Evolutionary conservation across 2,329 filamentous ascomycete genomes (phyloP).

Genomic region (Penicillium paneum): DNA sequence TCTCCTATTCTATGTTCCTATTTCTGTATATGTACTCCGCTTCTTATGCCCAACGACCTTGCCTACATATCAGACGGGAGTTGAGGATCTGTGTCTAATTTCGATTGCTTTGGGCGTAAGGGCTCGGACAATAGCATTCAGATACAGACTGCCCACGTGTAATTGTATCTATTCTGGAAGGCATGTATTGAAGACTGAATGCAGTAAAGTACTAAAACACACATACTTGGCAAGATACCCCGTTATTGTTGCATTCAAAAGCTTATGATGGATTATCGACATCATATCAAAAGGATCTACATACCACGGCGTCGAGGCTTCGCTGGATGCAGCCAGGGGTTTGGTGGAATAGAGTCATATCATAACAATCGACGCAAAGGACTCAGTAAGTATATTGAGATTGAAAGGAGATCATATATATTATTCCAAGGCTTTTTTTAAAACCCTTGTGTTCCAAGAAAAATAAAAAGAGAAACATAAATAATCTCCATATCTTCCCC

Average conservation of each 20-base stretch:
- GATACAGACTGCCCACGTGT: background rate
- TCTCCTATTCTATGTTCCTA: background rate
- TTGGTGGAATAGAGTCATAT: background rate
- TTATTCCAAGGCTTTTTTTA: background rate
- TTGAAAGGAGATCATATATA: background rate
- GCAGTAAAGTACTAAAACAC: background rate
- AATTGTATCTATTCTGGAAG: background rate
- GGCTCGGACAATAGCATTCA: background rate
- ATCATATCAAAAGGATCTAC: constrained; percentile 24
- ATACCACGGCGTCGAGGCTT: constrained; percentile 15
- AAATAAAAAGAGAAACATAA: background rate
- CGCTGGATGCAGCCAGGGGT: constrained; percentile 22
- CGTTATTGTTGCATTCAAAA: background rate
- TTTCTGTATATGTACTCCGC: background rate
- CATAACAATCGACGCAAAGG: background rate
- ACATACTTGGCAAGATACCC: background rate
- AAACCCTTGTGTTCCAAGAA: background rate
- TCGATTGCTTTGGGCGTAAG: background rate
- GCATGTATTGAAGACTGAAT: background rate
- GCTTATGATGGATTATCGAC: constrained; percentile 8
- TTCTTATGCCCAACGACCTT: background rate
- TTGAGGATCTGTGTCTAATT: background rate
- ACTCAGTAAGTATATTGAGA: no score
- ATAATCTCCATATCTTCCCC: background rate
- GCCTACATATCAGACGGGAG: background rate